Percentiles rank a stretch among this genome's conserved stretches.
These are phyloP conservation scores for Butyriboletus appendiculatus DNA, from an alignment of 1,284 basidiomycete species.

Conservation along the genomic window DNA sequence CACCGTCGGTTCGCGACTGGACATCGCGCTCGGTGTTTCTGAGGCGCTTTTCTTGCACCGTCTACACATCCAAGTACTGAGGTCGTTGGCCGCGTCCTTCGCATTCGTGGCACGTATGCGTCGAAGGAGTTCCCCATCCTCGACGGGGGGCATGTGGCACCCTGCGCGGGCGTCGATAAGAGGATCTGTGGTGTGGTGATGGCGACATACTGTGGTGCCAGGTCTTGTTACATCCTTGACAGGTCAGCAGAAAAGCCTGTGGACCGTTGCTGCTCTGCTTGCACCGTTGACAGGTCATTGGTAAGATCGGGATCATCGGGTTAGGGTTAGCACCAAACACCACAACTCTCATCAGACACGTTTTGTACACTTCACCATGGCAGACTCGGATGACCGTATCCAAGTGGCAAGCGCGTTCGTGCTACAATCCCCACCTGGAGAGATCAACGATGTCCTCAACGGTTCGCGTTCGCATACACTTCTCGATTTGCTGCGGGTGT, in stretches of 20 bases:
- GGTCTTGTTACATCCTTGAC: constrained; percentile 22
- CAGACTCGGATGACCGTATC: constrained; percentile 57
- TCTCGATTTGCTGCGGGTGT: background rate
- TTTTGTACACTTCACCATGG: constrained; percentile 41
- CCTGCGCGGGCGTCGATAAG: constrained; percentile 17
- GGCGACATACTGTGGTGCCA: constrained; percentile 34
- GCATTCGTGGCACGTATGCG: constrained; percentile 23
- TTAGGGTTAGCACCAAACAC: constrained; percentile 28
- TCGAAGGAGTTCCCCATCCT: constrained; percentile 24
- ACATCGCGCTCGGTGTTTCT: background rate
- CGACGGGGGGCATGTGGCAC: constrained; percentile 31
- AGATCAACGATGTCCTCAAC: constrained; percentile 94
- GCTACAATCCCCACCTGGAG: constrained; percentile 89
- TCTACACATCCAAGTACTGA: constrained; percentile 27
- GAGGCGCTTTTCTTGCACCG: constrained; percentile 27
- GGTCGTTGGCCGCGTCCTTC: constrained; percentile 16
- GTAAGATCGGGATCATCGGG: constrained; percentile 23
- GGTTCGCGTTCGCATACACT: constrained; percentile 45
- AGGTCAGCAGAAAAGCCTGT: constrained; percentile 28
- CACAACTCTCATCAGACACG: background rate
- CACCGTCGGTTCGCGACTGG: constrained; percentile 12
- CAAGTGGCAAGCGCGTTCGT: constrained; percentile 77
- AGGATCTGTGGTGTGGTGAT: background rate
- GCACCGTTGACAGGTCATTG: constrained; percentile 29
- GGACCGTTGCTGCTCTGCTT: constrained; percentile 20